phyloP scores from a whole-genome alignment of 2,329 filamentous ascomycete species.

The Colletotrichum echinochloae region DNA sequence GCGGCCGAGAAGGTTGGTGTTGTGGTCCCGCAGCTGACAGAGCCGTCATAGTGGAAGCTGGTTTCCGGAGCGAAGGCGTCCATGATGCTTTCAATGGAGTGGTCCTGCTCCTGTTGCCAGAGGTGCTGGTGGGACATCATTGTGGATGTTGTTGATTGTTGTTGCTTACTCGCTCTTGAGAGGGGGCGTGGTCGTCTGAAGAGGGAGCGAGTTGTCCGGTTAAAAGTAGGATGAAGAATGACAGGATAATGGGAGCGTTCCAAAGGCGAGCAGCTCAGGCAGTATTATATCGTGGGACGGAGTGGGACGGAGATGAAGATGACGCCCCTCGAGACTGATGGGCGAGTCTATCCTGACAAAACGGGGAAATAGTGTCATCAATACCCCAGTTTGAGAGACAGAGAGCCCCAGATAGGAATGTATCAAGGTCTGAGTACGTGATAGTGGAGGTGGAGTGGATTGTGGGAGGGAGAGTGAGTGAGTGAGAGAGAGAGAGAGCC shows the following conservation, averaged over 20 bases:
- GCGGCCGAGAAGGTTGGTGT: constrained; percentile 46
- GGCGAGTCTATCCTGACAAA: constrained; percentile 37
- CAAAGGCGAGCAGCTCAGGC: constrained; percentile 51
- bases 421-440: constrained; percentile 43
- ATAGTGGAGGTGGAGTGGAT: constrained; percentile 35
- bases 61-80: constrained; percentile 38
- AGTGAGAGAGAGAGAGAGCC: constrained; percentile 15
- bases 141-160: constrained; percentile 34
- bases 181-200: constrained; percentile 39
- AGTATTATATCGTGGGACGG: constrained; percentile 59
- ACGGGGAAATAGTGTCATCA: constrained; percentile 42
- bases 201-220: constrained; percentile 39
- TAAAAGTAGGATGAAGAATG: constrained; percentile 41
- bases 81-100: constrained; percentile 39
- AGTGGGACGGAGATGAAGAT: constrained; percentile 47
- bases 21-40: constrained; percentile 38
- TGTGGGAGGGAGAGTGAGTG: constrained; percentile 24
- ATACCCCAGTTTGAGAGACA: constrained; percentile 50
- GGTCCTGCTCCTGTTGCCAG: constrained; percentile 39
- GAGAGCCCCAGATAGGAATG: constrained; percentile 51
- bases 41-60: constrained; percentile 40
- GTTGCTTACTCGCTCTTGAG: constrained; percentile 32
- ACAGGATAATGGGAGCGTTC: constrained; percentile 42
- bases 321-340: constrained; percentile 42
- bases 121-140: constrained; percentile 38